Evolutionary conservation across 805 yeast genomes (phyloP), one percentile per base, ranked within the genome.

Genomic region (Starmerella stigmatis): DNA sequence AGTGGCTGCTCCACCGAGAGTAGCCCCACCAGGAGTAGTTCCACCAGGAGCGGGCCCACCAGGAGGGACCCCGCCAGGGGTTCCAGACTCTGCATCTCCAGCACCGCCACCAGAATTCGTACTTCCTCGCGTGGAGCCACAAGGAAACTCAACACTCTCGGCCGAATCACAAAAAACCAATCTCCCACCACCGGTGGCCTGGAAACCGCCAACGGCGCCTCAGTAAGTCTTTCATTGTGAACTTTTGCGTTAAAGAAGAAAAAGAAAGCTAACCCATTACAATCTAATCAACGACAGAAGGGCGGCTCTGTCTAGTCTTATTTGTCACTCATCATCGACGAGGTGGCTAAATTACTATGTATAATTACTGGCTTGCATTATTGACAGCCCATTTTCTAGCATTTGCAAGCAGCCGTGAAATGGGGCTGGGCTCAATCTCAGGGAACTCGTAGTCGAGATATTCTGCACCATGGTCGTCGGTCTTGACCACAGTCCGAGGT

Each of bases 381-480:
- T 29, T n/a, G n/a, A 36, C 30, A 13, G 26, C 44, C 78, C 78
- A 75, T 54, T 68, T 65, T 52, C 64, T 65, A 0, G 79, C 79
- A 53, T 72, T 65, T 21, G 65, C 70, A 41, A 73, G 53, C 34
- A 75, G 62, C 41, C 64, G 69, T 5, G 41, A 26, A 22, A 59
- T 44, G 25, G 55, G 49, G n/a, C 45, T 20, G 8, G 34, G 19
- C 27, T 34, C 27, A 12, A 33, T 83, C 36, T 79, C 83, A 1
- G 88, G 84, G 55, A 81, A 85, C 4, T 73, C 63, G 59, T 77
- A 81, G 45, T 77, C 86, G 42, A 68, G 56, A 51, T 68, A 69
- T 54, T 78, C 85, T 48, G 71, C 68, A 26, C 41, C 41, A 17
- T 28, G 11, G 12, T 15, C 41, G n/a, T 5, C 30, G 11, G n/a